Evolutionary conservation across 192 early-diverging fungal genomes (phyloP).

Genomic region (Gonapodya sp.): DNA sequence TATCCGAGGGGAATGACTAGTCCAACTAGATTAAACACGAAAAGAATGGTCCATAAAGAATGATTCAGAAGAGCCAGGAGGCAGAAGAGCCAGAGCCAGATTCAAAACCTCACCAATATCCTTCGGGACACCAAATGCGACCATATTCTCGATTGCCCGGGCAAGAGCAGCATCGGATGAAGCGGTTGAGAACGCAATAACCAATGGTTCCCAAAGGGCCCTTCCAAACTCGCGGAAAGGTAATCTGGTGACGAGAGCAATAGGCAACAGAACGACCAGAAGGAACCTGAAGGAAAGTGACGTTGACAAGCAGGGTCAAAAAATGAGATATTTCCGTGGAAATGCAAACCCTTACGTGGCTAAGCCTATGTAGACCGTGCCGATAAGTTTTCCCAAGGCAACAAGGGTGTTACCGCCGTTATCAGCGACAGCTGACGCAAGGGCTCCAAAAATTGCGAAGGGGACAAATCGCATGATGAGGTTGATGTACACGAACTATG

Average conservation of each 20-base stretch:
- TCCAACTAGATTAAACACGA: background rate
- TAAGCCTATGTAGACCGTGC: constrained; percentile 46
- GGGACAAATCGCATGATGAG: constrained; percentile 59
- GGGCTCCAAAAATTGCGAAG: constrained; percentile 49
- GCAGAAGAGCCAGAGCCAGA: constrained; percentile 40
- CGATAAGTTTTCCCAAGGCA: constrained; percentile 56
- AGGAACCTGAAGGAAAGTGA: constrained; percentile 7
- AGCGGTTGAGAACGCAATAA: constrained; percentile 66
- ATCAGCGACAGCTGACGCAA: constrained; percentile 48
- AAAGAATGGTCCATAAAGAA: background rate
- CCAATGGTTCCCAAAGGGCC: constrained; percentile 44
- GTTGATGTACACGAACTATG: constrained; percentile 23
- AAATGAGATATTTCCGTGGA: too few relatives aligned
- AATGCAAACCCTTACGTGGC: constrained; percentile 41
- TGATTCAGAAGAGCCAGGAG: constrained; percentile 1
- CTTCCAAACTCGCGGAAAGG: constrained; percentile 41
- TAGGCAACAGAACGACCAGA: constrained; percentile 38
- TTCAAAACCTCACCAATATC: constrained; percentile 32
- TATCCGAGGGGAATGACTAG: constrained; percentile 43
- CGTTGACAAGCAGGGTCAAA: too few relatives aligned
- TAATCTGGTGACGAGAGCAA: constrained; percentile 42
- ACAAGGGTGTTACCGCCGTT: constrained; percentile 48
- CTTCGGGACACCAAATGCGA: constrained; percentile 52
- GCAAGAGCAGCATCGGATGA: constrained; percentile 64
- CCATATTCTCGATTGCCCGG: constrained; percentile 59